Percentiles rank a stretch among this genome's conserved stretches.
phyloP scores from a whole-genome alignment of 352 stramenopile genomes.

The Phytophthora sp. region DNA sequence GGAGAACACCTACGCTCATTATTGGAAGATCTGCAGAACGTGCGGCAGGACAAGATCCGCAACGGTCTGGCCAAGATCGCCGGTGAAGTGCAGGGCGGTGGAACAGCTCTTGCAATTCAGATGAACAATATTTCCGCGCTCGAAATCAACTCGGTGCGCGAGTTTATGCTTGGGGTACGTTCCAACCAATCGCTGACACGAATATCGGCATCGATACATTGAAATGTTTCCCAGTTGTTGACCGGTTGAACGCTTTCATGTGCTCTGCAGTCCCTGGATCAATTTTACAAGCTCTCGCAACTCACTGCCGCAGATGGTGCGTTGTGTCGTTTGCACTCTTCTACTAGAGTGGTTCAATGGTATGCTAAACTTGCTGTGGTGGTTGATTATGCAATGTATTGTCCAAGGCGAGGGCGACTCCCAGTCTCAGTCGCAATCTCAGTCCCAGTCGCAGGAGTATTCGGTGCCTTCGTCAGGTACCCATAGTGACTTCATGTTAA shows the following conservation, averaged over 20 bases:
- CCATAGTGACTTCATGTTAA: not conserved
- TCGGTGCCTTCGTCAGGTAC: conserved; percentile 49
- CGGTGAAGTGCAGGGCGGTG: conserved; percentile 73
- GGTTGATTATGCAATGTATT: not conserved
- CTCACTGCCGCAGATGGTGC: conserved; percentile 54
- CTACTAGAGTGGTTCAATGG: not conserved
- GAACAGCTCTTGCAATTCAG: conserved; percentile 79
- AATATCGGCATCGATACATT: not conserved
- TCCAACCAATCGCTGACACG: not conserved
- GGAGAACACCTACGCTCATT: conserved; percentile 82
- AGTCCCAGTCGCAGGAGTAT: conserved; percentile 49
- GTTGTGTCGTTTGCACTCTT: conserved; percentile 10
- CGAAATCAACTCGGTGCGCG: conserved; percentile 88
- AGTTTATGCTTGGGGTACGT: conserved; percentile 86
- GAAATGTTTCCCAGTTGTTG: not conserved
- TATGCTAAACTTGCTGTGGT: conserved; percentile 5
- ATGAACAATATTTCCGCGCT: conserved; percentile 90
- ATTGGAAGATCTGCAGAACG: conserved; percentile 88
- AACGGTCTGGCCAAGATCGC: conserved; percentile 87
- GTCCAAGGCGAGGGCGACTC: conserved; percentile 28
- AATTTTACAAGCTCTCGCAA: conserved; percentile 77
- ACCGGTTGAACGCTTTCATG: not conserved
- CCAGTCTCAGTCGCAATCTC: conserved; percentile 34
- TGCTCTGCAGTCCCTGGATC: conserved; percentile 69
- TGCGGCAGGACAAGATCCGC: conserved; percentile 91